These are phyloP conservation scores for Orbilia oligospora DNA, from an alignment of 2,329 filamentous ascomycete species.

Conservation along the genomic window DNA sequence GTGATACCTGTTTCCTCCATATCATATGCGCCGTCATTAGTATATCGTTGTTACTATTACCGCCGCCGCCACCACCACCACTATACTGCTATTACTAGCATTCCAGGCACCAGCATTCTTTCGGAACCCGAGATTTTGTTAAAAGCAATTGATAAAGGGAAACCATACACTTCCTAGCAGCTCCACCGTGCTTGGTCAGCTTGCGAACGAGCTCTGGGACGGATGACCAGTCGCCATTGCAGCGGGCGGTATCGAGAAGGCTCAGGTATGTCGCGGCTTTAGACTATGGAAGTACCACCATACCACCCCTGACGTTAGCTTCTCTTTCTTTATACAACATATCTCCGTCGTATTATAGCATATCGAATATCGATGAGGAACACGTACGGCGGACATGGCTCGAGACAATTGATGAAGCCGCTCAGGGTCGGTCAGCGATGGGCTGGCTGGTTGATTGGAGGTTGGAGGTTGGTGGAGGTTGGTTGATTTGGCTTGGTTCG, in stretches of 20 bases:
- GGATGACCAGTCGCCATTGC: slow-evolving; percentile 86
- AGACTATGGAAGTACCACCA: no score
- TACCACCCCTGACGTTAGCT: slow-evolving; percentile 25
- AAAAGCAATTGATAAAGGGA: slow-evolving; percentile 11
- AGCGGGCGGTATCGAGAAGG: slow-evolving; percentile 87
- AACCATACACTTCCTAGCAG: slow-evolving; percentile 81
- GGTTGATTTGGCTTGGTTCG: neutral
- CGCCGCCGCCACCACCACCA: neutral
- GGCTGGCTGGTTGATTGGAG: neutral
- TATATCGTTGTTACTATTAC: neutral
- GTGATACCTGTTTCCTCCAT: slow-evolving; percentile 73
- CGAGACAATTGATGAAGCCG: slow-evolving; percentile 16
- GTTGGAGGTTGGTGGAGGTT: neutral
- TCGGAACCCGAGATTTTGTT: neutral
- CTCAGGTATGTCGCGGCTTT: slow-evolving; percentile 88
- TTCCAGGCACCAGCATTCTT: neutral
- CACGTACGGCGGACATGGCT: slow-evolving; percentile 32
- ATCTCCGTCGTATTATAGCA: neutral
- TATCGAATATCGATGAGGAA: neutral
- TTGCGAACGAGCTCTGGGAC: slow-evolving; percentile 92
- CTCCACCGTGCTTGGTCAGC: slow-evolving; percentile 87
- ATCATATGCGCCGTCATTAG: neutral
- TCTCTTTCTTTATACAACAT: neutral
- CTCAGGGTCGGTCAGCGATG: slow-evolving; percentile 2
- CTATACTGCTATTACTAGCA: no score